Evolutionary conservation across 805 yeast genomes (phyloP).

Genomic region (Komagataella pastoris): DNA sequence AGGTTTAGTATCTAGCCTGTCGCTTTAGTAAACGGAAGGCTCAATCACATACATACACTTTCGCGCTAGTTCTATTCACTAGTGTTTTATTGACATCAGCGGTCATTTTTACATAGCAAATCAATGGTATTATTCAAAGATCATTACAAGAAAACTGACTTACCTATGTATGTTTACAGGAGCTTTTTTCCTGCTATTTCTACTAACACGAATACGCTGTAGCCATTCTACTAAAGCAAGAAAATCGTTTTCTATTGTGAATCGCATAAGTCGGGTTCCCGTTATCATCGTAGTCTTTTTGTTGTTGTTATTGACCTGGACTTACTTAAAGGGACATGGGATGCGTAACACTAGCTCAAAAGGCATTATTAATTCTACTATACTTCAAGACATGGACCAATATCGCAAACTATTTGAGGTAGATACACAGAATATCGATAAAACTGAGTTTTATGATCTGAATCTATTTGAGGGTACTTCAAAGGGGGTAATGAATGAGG

Average conservation of each 20-base stretch:
- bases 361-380: background rate
- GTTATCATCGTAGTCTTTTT: background rate
- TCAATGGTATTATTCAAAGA: constrained; percentile 1
- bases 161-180: constrained; percentile 27
- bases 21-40: constrained; percentile 13
- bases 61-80: background rate
- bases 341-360: background rate
- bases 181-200: background rate
- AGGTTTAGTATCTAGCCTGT: constrained; percentile 1
- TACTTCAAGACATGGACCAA: background rate
- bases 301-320: background rate
- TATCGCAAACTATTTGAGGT: background rate
- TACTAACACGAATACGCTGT: background rate
- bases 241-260: background rate
- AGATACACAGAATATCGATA: constrained; percentile 1
- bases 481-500: constrained; percentile 36
- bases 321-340: background rate
- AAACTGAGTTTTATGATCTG: constrained; percentile 49
- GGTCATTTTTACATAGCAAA: background rate
- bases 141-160: constrained; percentile 28
- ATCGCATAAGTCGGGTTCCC: background rate
- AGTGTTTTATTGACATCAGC: background rate
- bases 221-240: background rate
- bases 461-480: constrained; percentile 39
- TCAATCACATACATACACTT: too few species aligned